Evolutionary conservation across 1,284 basidiomycete species (phyloP).

Genomic region (Tylopilus microsporus): DNA sequence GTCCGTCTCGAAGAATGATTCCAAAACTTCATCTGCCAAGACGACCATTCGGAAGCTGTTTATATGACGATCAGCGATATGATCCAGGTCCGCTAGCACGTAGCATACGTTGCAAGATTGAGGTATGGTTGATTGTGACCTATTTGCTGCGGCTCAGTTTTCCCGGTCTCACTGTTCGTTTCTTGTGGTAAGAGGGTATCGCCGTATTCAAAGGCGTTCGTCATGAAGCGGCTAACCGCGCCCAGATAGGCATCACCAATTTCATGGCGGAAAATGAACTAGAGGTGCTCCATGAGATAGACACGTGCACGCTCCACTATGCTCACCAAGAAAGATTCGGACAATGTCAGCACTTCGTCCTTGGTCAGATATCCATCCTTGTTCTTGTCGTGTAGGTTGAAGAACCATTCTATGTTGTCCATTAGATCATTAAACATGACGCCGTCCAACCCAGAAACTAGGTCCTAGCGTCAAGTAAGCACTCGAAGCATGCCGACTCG

Average conservation of each 20-base stretch:
- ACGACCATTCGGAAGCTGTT: constrained; percentile 94
- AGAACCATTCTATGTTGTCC: constrained; percentile 99
- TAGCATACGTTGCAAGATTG: constrained; percentile 70
- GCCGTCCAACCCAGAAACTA: constrained; percentile 84
- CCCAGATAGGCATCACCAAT: constrained; percentile 95
- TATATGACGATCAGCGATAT: constrained; percentile 7
- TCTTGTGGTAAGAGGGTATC: constrained; percentile 69
- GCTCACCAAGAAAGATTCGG: constrained; percentile 86
- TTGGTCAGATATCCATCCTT: constrained; percentile 93
- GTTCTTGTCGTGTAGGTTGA: constrained; percentile 93
- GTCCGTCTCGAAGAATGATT: constrained; percentile 91
- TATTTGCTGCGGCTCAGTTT: constrained; percentile 44
- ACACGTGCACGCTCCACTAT: neutral
- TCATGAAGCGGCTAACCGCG: constrained; percentile 92
- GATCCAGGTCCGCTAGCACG: neutral
- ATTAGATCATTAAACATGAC: constrained; percentile 96
- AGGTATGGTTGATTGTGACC: constrained; percentile 82
- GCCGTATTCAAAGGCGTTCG: constrained; percentile 94
- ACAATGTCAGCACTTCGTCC: constrained; percentile 93
- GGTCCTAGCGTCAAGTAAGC: constrained; percentile 54
- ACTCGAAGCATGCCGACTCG: neutral
- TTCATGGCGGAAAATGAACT: constrained; percentile 99
- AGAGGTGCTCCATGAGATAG: constrained; percentile 8
- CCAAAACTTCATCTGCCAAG: constrained; percentile 88
- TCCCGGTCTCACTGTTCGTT: constrained; percentile 38